Percentiles rank a stretch among this genome's conserved stretches.
Evolutionary conservation across 1,284 basidiomycete species (phyloP).

Genomic region (Boletellus sp.): DNA sequence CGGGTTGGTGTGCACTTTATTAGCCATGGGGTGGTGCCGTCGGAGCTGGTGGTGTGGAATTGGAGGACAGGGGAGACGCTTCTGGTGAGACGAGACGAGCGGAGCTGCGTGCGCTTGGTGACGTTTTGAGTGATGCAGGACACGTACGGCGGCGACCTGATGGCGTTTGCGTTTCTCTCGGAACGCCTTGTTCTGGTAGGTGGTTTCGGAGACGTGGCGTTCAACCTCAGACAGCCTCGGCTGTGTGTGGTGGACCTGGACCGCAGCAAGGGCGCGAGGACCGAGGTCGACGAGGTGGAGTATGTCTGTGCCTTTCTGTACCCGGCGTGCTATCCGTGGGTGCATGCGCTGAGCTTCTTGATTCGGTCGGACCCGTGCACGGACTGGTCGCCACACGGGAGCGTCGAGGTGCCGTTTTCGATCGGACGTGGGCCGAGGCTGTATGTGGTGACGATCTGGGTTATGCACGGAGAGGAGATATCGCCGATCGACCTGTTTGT

Average conservation of each 20-base stretch:
- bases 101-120: not conserved
- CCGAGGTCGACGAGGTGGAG: slow-evolving; percentile 28
- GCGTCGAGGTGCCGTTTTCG: slow-evolving; percentile 45
- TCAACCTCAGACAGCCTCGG: slow-evolving; percentile 12
- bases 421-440: slow-evolving; percentile 43
- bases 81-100: slow-evolving; percentile 38
- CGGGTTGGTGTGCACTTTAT: slow-evolving; percentile 47
- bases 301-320: slow-evolving; percentile 41
- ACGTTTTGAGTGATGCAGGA: slow-evolving; percentile 25
- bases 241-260: slow-evolving; percentile 36
- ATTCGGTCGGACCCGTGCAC: slow-evolving; percentile 60
- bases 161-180: slow-evolving; percentile 47
- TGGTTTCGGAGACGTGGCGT: slow-evolving; percentile 12
- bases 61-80: slow-evolving; percentile 51
- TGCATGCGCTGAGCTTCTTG: slow-evolving; percentile 34
- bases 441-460: slow-evolving; percentile 45
- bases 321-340: slow-evolving; percentile 32
- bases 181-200: slow-evolving; percentile 40
- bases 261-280: slow-evolving; percentile 20
- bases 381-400: slow-evolving; percentile 37
- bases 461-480: slow-evolving; percentile 27
- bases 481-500: slow-evolving; percentile 45
- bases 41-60: slow-evolving; percentile 56
- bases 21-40: slow-evolving; percentile 27
- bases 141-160: slow-evolving; percentile 35